Evolutionary conservation across 805 yeast species (phyloP), one percentile per base, ranked within the genome.

Genomic region (Metschnikowia baotianmanensis): DNA sequence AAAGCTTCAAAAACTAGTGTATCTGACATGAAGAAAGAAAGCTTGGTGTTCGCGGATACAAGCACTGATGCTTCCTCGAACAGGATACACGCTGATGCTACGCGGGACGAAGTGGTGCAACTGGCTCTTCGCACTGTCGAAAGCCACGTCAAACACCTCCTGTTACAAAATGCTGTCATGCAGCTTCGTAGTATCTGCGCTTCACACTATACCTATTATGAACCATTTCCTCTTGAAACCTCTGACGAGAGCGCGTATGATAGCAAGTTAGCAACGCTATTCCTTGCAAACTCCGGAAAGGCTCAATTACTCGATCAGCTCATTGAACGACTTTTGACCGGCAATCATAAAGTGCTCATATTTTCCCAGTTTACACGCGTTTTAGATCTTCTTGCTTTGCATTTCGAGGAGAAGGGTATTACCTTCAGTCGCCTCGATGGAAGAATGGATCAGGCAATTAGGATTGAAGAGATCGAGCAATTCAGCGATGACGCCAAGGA

Each of bases 321-420:
- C 20, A 62, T 84, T 1, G 69, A 77, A 0, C 61, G 61, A 20
- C 62, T 91, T 20, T 46, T 81, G 1, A 50, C 49, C 3, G 49
- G 63, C 1, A 69, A 69, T 6, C 96, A 87, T 60, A 86, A 86
- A 55, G 74, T 87, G 0, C 68, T 93, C 32, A 78, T 93, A 1
- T 93, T 93, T 59, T 78, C 95, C 1, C 99, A 93, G 58, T 91
- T 93, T 60, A 80, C 93, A 2, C 72, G 69, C 24, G 82, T 85
- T 78, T 69, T 93, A n/a, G 96, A 91, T 51, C 62, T 93, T 10
- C 54, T 93, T 0, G 81, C 80, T 48, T 93, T 86, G 53, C 88
- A 86, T 78, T 75, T 86, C 43, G 74, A 68, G 4, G 62, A 69
- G 33, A 67, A 77, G 16, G 62, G 62, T 0, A 60, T 78, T 40